These are phyloP conservation scores for Xylariales sp. DNA, from an alignment of 2,329 filamentous ascomycete species.

Conservation along the genomic window DNA sequence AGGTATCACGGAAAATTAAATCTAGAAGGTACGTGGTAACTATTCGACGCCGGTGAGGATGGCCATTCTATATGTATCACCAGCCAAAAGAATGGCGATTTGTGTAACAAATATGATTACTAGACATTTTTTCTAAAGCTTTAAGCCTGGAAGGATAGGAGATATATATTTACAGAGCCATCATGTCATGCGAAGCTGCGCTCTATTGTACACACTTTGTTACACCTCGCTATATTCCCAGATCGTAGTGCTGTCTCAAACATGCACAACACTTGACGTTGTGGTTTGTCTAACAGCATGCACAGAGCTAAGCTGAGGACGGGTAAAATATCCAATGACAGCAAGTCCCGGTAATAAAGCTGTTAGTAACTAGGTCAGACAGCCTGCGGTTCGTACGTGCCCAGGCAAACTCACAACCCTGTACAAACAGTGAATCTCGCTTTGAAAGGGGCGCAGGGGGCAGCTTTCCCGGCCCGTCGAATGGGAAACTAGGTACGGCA, in stretches of 20 bases:
- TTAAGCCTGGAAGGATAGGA: background rate
- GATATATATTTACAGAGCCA: background rate
- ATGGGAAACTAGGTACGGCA: conserved; percentile 1
- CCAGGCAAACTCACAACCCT: conserved; percentile 1
- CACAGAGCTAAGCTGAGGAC: background rate
- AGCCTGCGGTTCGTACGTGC: conserved; percentile 1
- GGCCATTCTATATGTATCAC: no score
- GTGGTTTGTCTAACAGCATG: background rate
- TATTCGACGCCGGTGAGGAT: background rate
- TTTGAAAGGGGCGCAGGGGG: background rate
- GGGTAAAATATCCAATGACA: conserved; percentile 14
- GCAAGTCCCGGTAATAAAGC: background rate
- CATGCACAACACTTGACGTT: background rate
- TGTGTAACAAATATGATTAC: background rate
- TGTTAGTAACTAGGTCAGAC: conserved; percentile 8
- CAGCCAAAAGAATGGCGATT: background rate
- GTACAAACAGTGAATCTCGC: conserved; percentile 12
- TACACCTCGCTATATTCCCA: background rate
- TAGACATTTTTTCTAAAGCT: no score
- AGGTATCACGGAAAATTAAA: background rate
- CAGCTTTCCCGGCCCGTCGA: background rate
- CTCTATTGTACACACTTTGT: background rate
- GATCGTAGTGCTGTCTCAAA: conserved; percentile 2
- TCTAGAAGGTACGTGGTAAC: background rate
- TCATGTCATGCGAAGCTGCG: background rate